Conservation (phyloP, 2,329 filamentous ascomycete genomes). For the Fonsecaea multimorphosa region DNA sequence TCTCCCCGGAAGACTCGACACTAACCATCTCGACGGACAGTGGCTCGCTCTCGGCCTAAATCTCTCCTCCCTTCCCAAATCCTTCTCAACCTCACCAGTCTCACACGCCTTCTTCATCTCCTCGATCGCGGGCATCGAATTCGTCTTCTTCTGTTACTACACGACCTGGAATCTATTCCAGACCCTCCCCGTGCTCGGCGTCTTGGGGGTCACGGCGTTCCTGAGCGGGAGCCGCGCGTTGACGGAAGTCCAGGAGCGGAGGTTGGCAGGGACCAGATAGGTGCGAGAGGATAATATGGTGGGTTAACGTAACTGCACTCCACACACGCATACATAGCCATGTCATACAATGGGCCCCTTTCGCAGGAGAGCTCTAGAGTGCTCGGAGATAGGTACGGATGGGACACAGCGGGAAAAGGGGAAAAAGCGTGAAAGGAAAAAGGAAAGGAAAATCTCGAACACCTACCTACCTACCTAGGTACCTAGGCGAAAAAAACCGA, state of each 20-base stretch:
- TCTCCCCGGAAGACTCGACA: slow-evolving; percentile 1
- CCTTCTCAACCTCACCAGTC: slow-evolving; percentile 75
- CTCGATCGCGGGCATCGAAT: slow-evolving; percentile 85
- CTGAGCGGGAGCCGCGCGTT: slow-evolving; percentile 88
- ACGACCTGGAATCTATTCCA: slow-evolving; percentile 90
- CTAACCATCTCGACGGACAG: slow-evolving; percentile 51
- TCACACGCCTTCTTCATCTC: slow-evolving; percentile 85
- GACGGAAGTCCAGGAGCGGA: slow-evolving; percentile 87
- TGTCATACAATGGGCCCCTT: too few species aligned
- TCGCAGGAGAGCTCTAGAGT: too few species aligned
- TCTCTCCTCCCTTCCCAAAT: slow-evolving; percentile 75
- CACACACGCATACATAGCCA: too few species aligned
- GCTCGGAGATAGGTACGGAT: neutral
- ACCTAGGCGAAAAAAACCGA: too few species aligned
- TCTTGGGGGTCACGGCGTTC: slow-evolving; percentile 74
- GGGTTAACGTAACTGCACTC: neutral
- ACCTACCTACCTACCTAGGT: too few species aligned
- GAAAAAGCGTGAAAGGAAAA: too few species aligned
- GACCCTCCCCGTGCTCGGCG: slow-evolving; percentile 73
- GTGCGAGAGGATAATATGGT: neutral
- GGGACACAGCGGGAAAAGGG: too few species aligned
- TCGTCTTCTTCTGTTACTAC: slow-evolving; percentile 94
- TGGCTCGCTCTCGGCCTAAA: slow-evolving; percentile 87
- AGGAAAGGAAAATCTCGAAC: too few species aligned
- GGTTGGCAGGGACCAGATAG: slow-evolving; percentile 72